Evolutionary conservation across 2,329 filamentous ascomycete species (phyloP).

Genomic region (Scedosporium minutisporum): DNA sequence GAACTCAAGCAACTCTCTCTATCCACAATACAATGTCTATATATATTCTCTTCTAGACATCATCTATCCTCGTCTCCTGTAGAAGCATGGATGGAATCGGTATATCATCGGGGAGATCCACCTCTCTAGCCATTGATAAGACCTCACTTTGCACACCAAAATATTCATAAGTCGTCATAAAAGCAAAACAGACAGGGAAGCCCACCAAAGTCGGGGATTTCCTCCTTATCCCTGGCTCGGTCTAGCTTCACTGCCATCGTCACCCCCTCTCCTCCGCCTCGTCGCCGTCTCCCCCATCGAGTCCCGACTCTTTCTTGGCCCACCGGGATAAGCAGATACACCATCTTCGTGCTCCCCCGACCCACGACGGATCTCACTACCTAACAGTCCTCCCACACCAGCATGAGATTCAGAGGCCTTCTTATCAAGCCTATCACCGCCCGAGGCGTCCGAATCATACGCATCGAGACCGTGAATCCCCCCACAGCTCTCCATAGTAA

Average conservation of each 20-base stretch:
- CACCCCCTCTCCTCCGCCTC: conserved; percentile 11
- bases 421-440: background rate
- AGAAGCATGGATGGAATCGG: no score
- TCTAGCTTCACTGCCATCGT: background rate
- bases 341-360: conserved; percentile 13
- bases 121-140: no score
- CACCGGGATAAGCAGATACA: conserved; percentile 17
- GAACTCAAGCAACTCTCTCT: no score
- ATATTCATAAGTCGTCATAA: no score
- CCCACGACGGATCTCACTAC: conserved; percentile 1
- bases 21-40: no score
- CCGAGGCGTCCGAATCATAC: conserved; percentile 12
- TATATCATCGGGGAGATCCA: no score
- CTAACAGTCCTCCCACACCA: conserved; percentile 9
- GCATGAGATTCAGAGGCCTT: conserved; percentile 7
- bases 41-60: no score
- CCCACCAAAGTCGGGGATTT: no score
- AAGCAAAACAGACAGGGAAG: no score
- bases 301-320: conserved; percentile 22
- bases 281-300: conserved; percentile 23
- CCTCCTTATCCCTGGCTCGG: background rate
- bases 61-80: no score
- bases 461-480: conserved; percentile 42
- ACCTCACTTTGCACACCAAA: no score
- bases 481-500: conserved; percentile 68